These are phyloP conservation scores for Gamsiella multidivaricata DNA, from an alignment of 192 early-diverging fungal species.

Conservation along the genomic window DNA sequence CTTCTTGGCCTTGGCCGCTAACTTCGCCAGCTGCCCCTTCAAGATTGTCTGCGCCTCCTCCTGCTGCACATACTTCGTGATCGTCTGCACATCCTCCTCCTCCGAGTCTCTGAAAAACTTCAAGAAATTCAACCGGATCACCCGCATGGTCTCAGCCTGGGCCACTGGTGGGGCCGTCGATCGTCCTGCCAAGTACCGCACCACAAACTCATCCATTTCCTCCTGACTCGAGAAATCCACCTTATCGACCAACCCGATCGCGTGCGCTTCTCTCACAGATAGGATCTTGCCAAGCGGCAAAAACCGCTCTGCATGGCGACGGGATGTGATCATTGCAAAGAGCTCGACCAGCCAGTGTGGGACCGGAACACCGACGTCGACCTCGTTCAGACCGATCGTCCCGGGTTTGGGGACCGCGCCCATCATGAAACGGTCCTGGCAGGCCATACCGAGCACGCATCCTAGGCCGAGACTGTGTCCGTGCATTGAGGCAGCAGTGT, in stretches of 20 bases:
- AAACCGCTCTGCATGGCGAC: constrained; percentile 45
- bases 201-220: constrained; percentile 48
- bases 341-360: constrained; percentile 43
- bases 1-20: constrained; percentile 37
- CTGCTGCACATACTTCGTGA: constrained; percentile 21
- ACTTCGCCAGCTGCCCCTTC: constrained; percentile 28
- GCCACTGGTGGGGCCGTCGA: constrained; percentile 19
- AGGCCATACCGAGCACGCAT: constrained; percentile 50
- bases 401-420: constrained; percentile 26
- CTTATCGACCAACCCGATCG: constrained; percentile 37
- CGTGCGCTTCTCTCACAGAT: constrained; percentile 32
- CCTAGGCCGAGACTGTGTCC: constrained; percentile 48
- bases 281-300: constrained; percentile 43
- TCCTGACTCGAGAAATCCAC: constrained; percentile 31
- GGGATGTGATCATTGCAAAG: constrained; percentile 35
- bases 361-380: constrained; percentile 46
- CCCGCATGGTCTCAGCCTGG: constrained; percentile 43
- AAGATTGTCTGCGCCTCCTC: constrained; percentile 44
- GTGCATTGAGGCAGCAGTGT: constrained; percentile 50
- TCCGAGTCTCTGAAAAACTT: constrained; percentile 19
- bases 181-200: constrained; percentile 31
- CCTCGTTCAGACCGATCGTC: constrained; percentile 50
- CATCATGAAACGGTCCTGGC: constrained; percentile 51
- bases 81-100: constrained; percentile 40
- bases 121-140: constrained; percentile 37